These are phyloP conservation scores for Hericium erinaceus DNA, from an alignment of 768 basidiomycete species.

Conservation along the genomic window DNA sequence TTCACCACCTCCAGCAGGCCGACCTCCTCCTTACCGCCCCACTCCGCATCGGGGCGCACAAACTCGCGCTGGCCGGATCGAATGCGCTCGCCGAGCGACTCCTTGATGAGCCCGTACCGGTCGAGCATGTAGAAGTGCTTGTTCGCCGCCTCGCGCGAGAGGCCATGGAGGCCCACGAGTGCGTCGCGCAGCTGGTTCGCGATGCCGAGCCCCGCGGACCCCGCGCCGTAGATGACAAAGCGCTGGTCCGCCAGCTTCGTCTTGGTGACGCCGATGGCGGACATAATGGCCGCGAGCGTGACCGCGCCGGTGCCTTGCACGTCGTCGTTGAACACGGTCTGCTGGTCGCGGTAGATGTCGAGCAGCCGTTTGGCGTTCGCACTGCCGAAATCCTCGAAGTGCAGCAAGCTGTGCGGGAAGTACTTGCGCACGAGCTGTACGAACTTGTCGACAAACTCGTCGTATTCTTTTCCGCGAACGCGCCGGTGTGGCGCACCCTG, in stretches of 20 bases:
- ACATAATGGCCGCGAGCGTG: conserved; percentile 58
- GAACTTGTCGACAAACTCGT: conserved; percentile 72
- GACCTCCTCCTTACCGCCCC: conserved; percentile 36
- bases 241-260: conserved; percentile 62
- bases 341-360: conserved; percentile 49
- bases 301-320: conserved; percentile 81
- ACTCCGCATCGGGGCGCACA: conserved; percentile 47
- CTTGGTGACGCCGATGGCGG: conserved; percentile 60
- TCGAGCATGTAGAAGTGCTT: conserved; percentile 68
- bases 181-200: conserved; percentile 69
- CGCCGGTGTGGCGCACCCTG: conserved; percentile 71
- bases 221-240: conserved; percentile 72
- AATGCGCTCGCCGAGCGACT: conserved; percentile 34
- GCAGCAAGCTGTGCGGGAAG: conserved; percentile 54
- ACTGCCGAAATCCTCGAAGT: conserved; percentile 84
- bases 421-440: conserved; percentile 70
- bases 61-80: conserved; percentile 44
- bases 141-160: conserved; percentile 51
- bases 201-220: conserved; percentile 78
- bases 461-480: conserved; percentile 64
- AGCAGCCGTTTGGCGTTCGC: conserved; percentile 65
- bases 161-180: conserved; percentile 42
- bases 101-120: conserved; percentile 50
- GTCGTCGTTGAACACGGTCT: conserved; percentile 79
- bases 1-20: conserved; percentile 61